A percentile compares a stretch with the other conserved stretches of the same genome.
phyloP scores from a whole-genome alignment of 2,329 filamentous ascomycete genomes.

The Colletotrichum tofieldiae region DNA sequence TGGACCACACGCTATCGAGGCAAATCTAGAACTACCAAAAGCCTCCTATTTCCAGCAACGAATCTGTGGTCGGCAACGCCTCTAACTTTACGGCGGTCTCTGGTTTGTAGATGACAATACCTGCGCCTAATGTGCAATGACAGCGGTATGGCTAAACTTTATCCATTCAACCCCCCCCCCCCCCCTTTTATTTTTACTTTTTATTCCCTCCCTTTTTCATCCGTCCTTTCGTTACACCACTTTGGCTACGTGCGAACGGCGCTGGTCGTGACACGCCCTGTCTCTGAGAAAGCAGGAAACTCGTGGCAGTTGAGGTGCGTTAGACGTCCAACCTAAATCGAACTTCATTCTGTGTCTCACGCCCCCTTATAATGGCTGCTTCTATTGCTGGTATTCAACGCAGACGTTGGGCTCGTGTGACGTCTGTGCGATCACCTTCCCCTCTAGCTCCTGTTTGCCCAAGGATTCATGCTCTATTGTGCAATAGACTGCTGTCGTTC shows the following conservation, averaged over 20 bases:
- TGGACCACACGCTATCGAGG: background rate
- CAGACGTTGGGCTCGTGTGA: background rate
- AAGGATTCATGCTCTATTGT: background rate
- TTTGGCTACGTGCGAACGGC: background rate
- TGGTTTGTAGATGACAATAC: background rate
- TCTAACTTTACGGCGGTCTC: background rate
- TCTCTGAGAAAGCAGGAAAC: background rate
- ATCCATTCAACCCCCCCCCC: background rate
- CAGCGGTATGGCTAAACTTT: background rate
- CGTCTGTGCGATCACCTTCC: background rate
- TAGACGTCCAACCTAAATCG: background rate
- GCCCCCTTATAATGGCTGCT: background rate
- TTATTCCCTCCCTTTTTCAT: background rate
- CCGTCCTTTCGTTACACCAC: background rate
- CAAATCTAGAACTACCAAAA: background rate
- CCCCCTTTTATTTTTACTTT: no score
- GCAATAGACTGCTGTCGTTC: background rate
- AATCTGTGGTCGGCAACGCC: background rate
- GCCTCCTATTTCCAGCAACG: background rate
- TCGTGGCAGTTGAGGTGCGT: background rate
- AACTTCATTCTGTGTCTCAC: background rate
- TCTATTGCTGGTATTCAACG: background rate
- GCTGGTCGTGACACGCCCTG: background rate
- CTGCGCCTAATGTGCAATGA: background rate
- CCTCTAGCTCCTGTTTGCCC: background rate